Evolutionary conservation across 169 alveolate genomes (phyloP).

Genomic region (Babesia divergens): DNA sequence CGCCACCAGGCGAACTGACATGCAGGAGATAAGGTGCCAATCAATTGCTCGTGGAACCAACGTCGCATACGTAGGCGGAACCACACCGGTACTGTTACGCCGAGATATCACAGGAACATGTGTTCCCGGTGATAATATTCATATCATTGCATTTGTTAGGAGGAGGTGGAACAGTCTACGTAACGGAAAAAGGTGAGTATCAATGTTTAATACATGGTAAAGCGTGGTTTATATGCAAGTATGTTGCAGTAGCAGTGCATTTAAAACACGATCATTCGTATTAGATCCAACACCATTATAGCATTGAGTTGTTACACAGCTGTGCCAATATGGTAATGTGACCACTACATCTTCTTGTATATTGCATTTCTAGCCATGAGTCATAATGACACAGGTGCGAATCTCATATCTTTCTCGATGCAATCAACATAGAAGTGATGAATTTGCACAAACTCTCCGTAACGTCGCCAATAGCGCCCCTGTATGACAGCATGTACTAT

Average conservation of each 20-base stretch:
- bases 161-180: constrained; percentile 65
- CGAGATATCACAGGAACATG: constrained; percentile 70
- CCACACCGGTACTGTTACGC: constrained; percentile 65
- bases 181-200: constrained; percentile 50
- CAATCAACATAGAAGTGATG: constrained; percentile 54
- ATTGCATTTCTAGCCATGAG: no score
- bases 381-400: constrained; percentile 39
- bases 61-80: neutral
- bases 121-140: constrained; percentile 71
- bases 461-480: neutral
- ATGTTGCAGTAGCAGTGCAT: neutral
- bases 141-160: constrained; percentile 60
- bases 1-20: constrained; percentile 56
- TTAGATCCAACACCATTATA: no score
- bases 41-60: constrained; percentile 34
- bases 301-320: no score
- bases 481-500: constrained; percentile 40
- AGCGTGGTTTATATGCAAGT: neutral
- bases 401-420: constrained; percentile 67
- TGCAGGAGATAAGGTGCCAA: constrained; percentile 68
- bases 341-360: no score
- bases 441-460: constrained; percentile 30
- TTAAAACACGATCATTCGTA: no score
- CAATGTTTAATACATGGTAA: neutral
- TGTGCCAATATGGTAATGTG: no score